These are phyloP conservation scores for Phaseolus lunatus DNA, from an alignment of 306 rosid genomes.

Conservation along the genomic window DNA sequence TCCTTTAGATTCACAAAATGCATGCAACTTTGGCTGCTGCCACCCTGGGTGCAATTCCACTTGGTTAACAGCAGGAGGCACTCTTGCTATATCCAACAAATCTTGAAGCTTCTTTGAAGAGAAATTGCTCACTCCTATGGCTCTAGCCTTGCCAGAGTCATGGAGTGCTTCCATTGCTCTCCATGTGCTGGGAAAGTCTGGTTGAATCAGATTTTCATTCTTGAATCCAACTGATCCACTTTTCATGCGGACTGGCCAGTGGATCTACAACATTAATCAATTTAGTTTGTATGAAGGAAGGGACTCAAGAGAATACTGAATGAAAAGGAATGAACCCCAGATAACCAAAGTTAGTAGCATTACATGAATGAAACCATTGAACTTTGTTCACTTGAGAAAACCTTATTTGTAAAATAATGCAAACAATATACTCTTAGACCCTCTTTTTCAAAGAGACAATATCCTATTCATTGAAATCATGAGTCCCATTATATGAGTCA, in stretches of 20 bases:
- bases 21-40: constrained; percentile 72
- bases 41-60: constrained; percentile 80
- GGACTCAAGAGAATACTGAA: background rate
- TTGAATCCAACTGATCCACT: constrained; percentile 59
- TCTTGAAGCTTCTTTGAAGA: constrained; percentile 76
- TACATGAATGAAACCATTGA: constrained; percentile 11
- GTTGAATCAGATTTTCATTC: constrained; percentile 52
- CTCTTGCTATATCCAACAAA: constrained; percentile 56
- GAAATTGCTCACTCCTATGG: constrained; percentile 87
- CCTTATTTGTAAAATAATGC: background rate
- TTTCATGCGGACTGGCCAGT: constrained; percentile 77
- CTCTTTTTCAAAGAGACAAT: background rate
- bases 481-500: background rate
- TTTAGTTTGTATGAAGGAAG: background rate
- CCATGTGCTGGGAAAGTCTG: constrained; percentile 72
- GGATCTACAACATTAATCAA: constrained; percentile 55
- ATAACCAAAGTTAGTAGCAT: background rate
- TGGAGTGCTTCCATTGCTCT: constrained; percentile 79
- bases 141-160: constrained; percentile 73
- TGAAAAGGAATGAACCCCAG: background rate
- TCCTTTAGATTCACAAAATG: constrained; percentile 67
- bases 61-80: constrained; percentile 82
- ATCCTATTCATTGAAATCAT: background rate
- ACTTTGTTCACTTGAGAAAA: constrained; percentile 11
- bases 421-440: background rate